Conservation (phyloP, 805 yeast genomes). For the Saccharomycopsis olivae region DNA sequence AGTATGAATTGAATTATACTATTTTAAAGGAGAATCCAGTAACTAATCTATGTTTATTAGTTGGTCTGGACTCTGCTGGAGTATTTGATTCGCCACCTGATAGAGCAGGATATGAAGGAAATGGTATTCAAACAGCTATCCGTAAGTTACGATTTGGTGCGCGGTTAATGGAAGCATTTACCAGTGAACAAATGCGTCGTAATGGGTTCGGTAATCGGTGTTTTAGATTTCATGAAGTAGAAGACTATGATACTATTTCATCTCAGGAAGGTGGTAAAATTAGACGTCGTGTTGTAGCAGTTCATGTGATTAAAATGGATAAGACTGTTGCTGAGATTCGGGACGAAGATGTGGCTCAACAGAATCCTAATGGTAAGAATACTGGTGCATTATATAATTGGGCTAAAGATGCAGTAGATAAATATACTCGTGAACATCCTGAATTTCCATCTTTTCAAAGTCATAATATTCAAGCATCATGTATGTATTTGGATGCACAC, state of each 20-base stretch:
- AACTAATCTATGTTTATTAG: constrained; percentile 65
- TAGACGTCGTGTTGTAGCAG: constrained; percentile 52
- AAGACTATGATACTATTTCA: constrained; percentile 39
- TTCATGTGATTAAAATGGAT: constrained; percentile 66
- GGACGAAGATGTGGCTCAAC: constrained; percentile 79
- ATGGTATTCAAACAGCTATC: constrained; percentile 59
- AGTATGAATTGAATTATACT: constrained; percentile 34
- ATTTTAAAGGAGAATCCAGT: constrained; percentile 62
- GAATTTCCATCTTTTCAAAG: not conserved
- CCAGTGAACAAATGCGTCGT: constrained; percentile 79
- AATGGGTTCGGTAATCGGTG: constrained; percentile 71
- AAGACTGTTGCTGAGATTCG: constrained; percentile 61
- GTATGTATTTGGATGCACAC: constrained; percentile 72
- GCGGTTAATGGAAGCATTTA: constrained; percentile 82
- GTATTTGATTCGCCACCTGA: constrained; percentile 58
- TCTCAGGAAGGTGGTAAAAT: constrained; percentile 29
- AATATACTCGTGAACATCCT: constrained; percentile 30
- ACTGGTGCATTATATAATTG: constrained; percentile 70
- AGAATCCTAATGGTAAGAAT: constrained; percentile 59
- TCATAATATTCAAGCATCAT: constrained; percentile 54
- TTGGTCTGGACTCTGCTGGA: constrained; percentile 68
- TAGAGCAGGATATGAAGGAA: constrained; percentile 42
- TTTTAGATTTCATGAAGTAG: constrained; percentile 64
- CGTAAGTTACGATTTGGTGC: constrained; percentile 72
- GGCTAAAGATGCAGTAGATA: constrained; percentile 62